phyloP scores from a whole-genome alignment of 495 filamentous ascomycete species.

The Schizothecium vesticola region DNA sequence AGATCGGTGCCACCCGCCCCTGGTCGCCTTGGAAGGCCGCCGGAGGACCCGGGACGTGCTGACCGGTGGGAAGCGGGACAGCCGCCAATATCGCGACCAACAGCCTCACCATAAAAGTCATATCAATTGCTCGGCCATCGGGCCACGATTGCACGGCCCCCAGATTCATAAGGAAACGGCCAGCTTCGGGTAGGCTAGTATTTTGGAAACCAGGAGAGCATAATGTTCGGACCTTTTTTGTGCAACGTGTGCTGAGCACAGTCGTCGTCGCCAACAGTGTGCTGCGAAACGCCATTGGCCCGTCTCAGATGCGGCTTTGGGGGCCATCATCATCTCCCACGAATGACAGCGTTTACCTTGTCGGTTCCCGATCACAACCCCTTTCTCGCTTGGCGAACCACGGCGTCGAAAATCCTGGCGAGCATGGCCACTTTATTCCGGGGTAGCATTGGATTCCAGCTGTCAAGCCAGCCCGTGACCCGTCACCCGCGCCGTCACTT shows the following conservation, averaged over 20 bases:
- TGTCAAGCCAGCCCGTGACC: background rate
- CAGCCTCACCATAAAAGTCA: background rate
- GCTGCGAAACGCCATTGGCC: background rate
- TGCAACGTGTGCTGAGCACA: background rate
- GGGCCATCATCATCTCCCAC: background rate
- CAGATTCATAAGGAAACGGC: background rate
- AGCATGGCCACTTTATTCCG: background rate
- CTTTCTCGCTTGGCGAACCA: background rate
- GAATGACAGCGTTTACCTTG: background rate
- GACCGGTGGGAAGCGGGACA: background rate
- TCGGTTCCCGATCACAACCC: background rate
- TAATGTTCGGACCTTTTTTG: background rate
- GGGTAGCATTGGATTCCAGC: background rate
- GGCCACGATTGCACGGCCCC: background rate
- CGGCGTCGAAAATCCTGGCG: background rate
- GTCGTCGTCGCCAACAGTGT: background rate
- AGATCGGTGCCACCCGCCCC: background rate
- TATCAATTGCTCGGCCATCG: background rate
- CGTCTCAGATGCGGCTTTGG: background rate
- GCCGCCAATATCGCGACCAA: background rate
- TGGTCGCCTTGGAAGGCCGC: background rate
- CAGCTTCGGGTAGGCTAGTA: background rate
- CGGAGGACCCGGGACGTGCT: background rate
- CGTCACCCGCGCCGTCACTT: background rate
- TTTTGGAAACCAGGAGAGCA: background rate